phyloP scores from a whole-genome alignment of 2,329 filamentous ascomycete genomes.

The Neophaeococcomyces mojaviensis region DNA sequence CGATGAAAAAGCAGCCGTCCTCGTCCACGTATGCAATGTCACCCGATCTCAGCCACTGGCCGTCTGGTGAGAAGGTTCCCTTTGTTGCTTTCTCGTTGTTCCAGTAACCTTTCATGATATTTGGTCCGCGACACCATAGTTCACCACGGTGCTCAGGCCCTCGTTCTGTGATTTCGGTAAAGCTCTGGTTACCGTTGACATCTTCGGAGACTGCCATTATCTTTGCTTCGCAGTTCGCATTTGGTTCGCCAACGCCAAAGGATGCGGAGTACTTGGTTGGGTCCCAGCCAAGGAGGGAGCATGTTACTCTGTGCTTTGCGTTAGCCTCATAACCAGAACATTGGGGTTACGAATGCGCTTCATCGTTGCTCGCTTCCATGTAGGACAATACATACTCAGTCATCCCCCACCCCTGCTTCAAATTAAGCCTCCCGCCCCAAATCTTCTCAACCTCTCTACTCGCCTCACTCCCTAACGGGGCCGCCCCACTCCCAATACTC shows the following conservation, averaged over 20 bases:
- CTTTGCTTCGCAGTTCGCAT: slow-evolving; percentile 61
- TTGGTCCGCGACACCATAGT: slow-evolving; percentile 48
- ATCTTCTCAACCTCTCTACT: slow-evolving; percentile 52
- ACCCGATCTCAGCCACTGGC: slow-evolving; percentile 52
- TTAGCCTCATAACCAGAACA: too few relatives aligned
- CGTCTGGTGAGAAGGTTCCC: slow-evolving; percentile 44
- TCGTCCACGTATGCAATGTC: slow-evolving; percentile 46
- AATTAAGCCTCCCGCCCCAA: slow-evolving; percentile 44
- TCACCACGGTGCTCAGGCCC: slow-evolving; percentile 30
- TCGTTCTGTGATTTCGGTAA: neutral
- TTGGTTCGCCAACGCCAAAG: slow-evolving; percentile 57
- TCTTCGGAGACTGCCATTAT: slow-evolving; percentile 46
- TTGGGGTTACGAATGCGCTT: too few relatives aligned
- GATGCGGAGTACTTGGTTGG: slow-evolving; percentile 40
- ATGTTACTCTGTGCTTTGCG: slow-evolving; percentile 46
- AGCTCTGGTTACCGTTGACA: slow-evolving; percentile 19
- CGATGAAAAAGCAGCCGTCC: slow-evolving; percentile 44
- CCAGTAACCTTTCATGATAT: slow-evolving; percentile 55
- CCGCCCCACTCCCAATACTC: slow-evolving; percentile 57
- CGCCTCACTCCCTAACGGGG: slow-evolving; percentile 56
- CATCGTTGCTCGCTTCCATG: too few relatives aligned
- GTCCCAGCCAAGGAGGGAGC: slow-evolving; percentile 60
- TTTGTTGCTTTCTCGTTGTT: slow-evolving; percentile 47
- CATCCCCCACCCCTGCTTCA: slow-evolving; percentile 80
- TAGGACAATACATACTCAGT: slow-evolving; percentile 47